Evolutionary conservation across 306 rosid genomes (phyloP).

Genomic region (Carpinus viminea): DNA sequence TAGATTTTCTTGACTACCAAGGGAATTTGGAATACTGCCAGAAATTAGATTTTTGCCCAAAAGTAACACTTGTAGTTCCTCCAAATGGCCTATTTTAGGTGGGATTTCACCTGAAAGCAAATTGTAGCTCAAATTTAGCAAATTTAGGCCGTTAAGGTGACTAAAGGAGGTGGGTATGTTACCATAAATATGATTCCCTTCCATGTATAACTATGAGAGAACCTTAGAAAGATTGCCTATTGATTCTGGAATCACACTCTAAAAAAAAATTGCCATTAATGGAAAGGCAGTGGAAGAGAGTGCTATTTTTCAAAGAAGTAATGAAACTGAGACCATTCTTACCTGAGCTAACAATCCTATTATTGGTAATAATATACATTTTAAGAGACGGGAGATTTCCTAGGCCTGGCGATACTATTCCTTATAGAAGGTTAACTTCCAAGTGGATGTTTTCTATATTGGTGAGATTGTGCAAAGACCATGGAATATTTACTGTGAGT

Average conservation of each 20-base stretch:
- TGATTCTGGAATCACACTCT: conserved; percentile 65
- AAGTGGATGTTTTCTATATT: conserved; percentile 52
- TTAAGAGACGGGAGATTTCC: conserved; percentile 61
- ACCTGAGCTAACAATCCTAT: conserved; percentile 50
- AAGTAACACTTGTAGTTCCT: conserved; percentile 45
- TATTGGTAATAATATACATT: conserved; percentile 62
- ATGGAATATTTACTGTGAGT: conserved; percentile 67
- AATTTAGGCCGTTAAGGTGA: conserved; percentile 46
- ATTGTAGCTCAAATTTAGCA: conserved; percentile 64
- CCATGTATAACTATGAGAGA: conserved; percentile 59
- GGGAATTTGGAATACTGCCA: conserved; percentile 56
- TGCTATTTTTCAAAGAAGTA: conserved; percentile 58
- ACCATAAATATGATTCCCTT: conserved; percentile 60
- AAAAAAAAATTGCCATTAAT: conserved; percentile 51
- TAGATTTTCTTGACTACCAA: conserved; percentile 30
- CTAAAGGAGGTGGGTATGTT: conserved; percentile 62
- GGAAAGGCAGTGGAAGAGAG: conserved; percentile 48
- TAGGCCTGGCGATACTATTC: conserved; percentile 69
- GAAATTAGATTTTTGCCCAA: conserved; percentile 50
- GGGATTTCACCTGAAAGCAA: conserved; percentile 64
- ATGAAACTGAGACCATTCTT: conserved; percentile 51
- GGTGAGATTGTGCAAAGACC: conserved; percentile 68
- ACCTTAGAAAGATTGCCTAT: conserved; percentile 66
- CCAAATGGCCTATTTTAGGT: conserved; percentile 48
- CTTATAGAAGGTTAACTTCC: conserved; percentile 51